phyloP scores from a whole-genome alignment of 148 eudicot species.

The Fagopyrum esculentum region DNA sequence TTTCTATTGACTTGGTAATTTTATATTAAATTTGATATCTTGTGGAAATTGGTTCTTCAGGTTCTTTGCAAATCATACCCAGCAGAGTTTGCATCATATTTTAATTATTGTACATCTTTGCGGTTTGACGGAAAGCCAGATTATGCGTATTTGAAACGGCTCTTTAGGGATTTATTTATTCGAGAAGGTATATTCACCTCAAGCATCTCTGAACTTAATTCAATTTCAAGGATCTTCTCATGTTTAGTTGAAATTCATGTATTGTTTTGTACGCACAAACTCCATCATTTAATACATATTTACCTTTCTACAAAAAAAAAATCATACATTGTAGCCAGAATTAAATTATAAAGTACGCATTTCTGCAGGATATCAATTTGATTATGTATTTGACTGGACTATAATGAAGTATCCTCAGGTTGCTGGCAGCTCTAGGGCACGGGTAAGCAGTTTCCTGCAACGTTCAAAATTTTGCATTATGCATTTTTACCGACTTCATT shows the following conservation, averaged over 20 bases:
- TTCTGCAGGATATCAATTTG: slow-evolving; percentile 72
- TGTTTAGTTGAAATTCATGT: too few species aligned
- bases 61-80: slow-evolving; percentile 23
- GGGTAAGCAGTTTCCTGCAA: slow-evolving; percentile 19
- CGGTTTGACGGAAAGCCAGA: slow-evolving; percentile 23
- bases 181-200: slow-evolving; percentile 9
- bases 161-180: slow-evolving; percentile 20
- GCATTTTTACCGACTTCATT: not conserved
- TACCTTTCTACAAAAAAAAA: not conserved
- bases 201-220: not conserved
- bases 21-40: too few species aligned
- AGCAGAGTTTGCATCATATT: slow-evolving; percentile 22
- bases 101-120: slow-evolving; percentile 23
- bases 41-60: slow-evolving; percentile 9
- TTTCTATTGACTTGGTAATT: too few species aligned
- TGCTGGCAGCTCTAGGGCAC: slow-evolving; percentile 65
- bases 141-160: slow-evolving; percentile 20
- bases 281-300: not conserved
- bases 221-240: not conserved
- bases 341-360: not conserved
- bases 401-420: slow-evolving; percentile 82
- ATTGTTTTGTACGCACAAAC: too few species aligned
- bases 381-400: slow-evolving; percentile 95
- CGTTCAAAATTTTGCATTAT: not conserved
- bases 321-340: not conserved